Base-by-base conservation (phyloP, 2,329 filamentous ascomycete genomes). In the Pseudocercospora musae region DNA sequence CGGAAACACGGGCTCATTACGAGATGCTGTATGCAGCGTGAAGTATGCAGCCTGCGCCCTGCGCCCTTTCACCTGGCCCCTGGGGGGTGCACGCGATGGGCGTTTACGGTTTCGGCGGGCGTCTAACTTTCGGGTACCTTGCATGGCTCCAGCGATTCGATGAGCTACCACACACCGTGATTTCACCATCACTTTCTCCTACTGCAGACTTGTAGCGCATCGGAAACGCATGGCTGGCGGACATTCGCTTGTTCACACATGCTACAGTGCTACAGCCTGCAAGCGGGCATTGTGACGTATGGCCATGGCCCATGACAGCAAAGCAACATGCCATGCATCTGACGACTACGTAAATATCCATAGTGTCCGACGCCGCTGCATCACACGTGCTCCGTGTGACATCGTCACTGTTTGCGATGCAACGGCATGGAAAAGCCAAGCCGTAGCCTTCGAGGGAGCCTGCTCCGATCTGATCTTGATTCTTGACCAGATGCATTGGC, bases 401-500 rank as follows among this genome's bases (percentile, higher is more conserved):
- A n/a, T n/a, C n/a, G n/a, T n/a, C n/a, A n/a, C n/a, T n/a, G n/a
- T 55, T 55, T 55, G 31, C 52, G 52, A 55, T 55, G 52, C 52
- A 55, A 42, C 21, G 37, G 18, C 29, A 42, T 56, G 53, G 18
- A 25, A 29, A 37, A n/a, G n/a, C n/a, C n/a, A n/a, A n/a, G n/a
- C n/a, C n/a, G n/a, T 21, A 3, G 37, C n/a, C 42, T 31, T 31
- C 31, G 10, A 31, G 11, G 37, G 21, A 27, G 48, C 48, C 23
- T 50, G 23, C 29, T 23, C 53, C 23, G 53, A 56, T n/a, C n/a
- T n/a, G n/a, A n/a, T n/a, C n/a, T n/a, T n/a, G n/a, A n/a, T n/a
- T 56, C 53, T 42, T 27, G 50, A 21, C 15, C 1, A 23, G n/a
- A n/a, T n/a, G n/a, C n/a, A n/a, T n/a, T n/a, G n/a, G n/a, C n/a